phyloP scores from a whole-genome alignment of 495 filamentous ascomycete species.

The Trichoderma reesei region DNA sequence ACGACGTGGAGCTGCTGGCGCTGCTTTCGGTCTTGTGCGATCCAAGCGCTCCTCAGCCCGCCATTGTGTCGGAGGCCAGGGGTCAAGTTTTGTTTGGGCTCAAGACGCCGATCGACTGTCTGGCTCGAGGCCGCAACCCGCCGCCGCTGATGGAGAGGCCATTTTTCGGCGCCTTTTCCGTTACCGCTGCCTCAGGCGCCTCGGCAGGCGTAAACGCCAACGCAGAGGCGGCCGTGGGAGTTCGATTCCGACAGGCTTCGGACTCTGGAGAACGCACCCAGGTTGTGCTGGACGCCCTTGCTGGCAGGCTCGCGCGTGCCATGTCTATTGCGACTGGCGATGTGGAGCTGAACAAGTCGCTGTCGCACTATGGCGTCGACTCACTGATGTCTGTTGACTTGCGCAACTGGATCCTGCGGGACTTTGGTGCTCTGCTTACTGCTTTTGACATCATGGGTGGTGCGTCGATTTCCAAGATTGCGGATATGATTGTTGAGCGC shows the following conservation, averaged over 20 bases:
- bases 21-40: constrained; percentile 26
- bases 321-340: constrained; percentile 28
- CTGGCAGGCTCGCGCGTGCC: constrained; percentile 23
- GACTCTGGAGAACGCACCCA: constrained; percentile 20
- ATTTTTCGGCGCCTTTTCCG: constrained; percentile 19
- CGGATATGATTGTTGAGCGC: constrained; percentile 10
- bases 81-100: constrained; percentile 22
- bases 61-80: constrained; percentile 13
- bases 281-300: constrained; percentile 24
- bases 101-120: constrained; percentile 17
- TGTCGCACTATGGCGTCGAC: constrained; percentile 42
- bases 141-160: constrained; percentile 18
- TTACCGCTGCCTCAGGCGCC: neutral
- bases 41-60: constrained; percentile 12
- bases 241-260: constrained; percentile 17
- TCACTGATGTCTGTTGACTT: constrained; percentile 49
- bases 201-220: constrained; percentile 13
- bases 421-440: constrained; percentile 32
- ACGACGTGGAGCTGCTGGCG: constrained; percentile 25
- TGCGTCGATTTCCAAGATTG: constrained; percentile 17
- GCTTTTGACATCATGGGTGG: constrained; percentile 41
- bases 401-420: constrained; percentile 42
- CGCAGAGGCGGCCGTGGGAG: constrained; percentile 9
- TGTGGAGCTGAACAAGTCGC: constrained; percentile 27
- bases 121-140: constrained; percentile 13